A percentile compares a stretch with the other conserved stretches of the same genome.
Evolutionary conservation across 805 yeast species (phyloP).

Genomic region (Candida silvatica): DNA sequence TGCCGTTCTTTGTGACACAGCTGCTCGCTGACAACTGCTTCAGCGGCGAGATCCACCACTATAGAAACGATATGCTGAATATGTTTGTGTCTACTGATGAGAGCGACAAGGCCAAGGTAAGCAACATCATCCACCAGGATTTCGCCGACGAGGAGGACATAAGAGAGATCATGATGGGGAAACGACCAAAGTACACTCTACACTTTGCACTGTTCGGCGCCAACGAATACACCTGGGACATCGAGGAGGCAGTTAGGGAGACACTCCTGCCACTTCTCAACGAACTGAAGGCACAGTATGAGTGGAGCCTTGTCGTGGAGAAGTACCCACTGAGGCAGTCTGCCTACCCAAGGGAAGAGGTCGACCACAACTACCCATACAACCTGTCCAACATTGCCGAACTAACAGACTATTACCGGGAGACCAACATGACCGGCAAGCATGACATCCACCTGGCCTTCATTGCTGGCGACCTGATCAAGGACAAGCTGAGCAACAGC

Average conservation of each 20-base stretch:
- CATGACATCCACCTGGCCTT: conserved; percentile 10
- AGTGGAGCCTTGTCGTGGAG: not conserved
- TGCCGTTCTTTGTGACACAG: conserved; percentile 42
- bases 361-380: conserved; percentile 14
- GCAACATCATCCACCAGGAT: conserved; percentile 9
- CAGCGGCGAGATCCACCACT: conserved; percentile 17
- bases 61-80: conserved; percentile 15
- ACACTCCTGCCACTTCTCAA: conserved; percentile 4
- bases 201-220: conserved; percentile 5
- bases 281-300: conserved; percentile 4
- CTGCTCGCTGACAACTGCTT: conserved; percentile 22
- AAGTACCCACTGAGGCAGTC: not conserved
- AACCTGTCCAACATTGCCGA: conserved; percentile 18
- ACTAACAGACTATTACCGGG: conserved; percentile 11
- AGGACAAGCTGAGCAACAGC: conserved; percentile 9
- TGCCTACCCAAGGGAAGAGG: not conserved
- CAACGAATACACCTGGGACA: conserved; percentile 10
- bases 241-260: conserved; percentile 10
- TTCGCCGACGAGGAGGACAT: conserved; percentile 3
- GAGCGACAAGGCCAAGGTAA: too few relatives aligned
- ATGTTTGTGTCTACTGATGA: too few relatives aligned
- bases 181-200: conserved; percentile 1
- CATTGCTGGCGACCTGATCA: conserved; percentile 19
- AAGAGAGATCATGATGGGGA: not conserved
- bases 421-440: conserved; percentile 1